Percentiles rank a stretch among this genome's conserved stretches.
phyloP scores from a whole-genome alignment of 192 early-diverging fungal genomes.

The Umbelopsis vinacea region DNA sequence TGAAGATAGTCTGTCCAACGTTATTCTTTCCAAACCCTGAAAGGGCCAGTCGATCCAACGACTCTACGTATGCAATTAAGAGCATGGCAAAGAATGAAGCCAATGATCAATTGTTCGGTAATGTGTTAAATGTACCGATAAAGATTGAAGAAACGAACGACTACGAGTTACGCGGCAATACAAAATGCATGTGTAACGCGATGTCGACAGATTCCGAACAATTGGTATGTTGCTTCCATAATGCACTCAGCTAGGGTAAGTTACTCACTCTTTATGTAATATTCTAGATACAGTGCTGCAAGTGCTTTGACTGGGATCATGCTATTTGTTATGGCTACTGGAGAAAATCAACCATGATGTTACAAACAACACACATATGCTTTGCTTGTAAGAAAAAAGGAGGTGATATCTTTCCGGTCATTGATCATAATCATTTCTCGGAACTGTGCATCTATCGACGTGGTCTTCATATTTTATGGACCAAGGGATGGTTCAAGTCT shows the following conservation, averaged over 20 bases:
- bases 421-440: neutral
- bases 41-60: neutral
- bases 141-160: too few relatives aligned
- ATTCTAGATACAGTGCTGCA: neutral
- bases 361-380: neutral
- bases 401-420: neutral
- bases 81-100: neutral
- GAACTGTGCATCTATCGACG: neutral
- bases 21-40: neutral
- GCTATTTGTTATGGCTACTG: constrained; percentile 2
- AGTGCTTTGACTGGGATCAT: neutral
- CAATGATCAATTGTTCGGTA: neutral
- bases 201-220: too few relatives aligned
- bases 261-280: neutral
- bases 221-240: too few relatives aligned
- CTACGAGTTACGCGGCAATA: too few relatives aligned
- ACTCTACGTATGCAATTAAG: neutral
- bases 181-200: too few relatives aligned
- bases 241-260: neutral
- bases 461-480: neutral
- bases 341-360: neutral
- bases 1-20: neutral
- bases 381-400: neutral
- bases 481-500: neutral
- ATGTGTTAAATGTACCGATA: too few relatives aligned